Base-by-base conservation (phyloP, 2,329 filamentous ascomycete genomes). In the Sporothrix mexicana region DNA sequence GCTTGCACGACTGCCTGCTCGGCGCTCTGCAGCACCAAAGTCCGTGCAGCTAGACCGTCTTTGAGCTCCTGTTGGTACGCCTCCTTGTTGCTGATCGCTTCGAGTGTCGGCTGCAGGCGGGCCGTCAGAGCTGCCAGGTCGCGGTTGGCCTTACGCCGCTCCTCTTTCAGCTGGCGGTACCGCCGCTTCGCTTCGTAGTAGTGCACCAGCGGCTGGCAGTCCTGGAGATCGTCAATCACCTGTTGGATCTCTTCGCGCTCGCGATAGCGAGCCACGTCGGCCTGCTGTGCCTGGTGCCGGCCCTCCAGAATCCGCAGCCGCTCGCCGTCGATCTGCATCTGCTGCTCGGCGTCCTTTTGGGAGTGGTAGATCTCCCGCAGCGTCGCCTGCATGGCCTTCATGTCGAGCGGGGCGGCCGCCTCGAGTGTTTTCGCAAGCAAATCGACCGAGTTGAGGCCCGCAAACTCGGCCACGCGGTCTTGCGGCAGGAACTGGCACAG, bases 401-500 rank as follows among this genome's bases (percentile, higher is more conserved):
- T 95, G 74, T 97, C 85, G 62, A 91, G 86, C 0, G 93, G 91
- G 0, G 95, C 96, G 7, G 94, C 95, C 47, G 96, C 96, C 78
- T 94, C 90, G 75, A 97, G 90, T 0, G 96, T 99, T 77, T 96
- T 93, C 73, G 90, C 87, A 0, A 99, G 86, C 23, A 98, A 87
- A 61, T 97, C 92, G 13, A 97, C 85, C 0, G 95, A 92, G 9
- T 90, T 92, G 76, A 97, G 88, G 5, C 88, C 92, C 5, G 96
- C 94, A 79, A 99, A 99, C 79, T 98, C 95, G 30, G 94, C 93
- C 1, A 99, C 96, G 77, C 95, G 92, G 80, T 99, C 96, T 81
- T 99, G 96, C 0, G 96, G 96, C 61, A 99, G 84, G 78, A 99
- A 99, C 80, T 99, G 96, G 80, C 96, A 99, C 1, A 99, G 86